Base-by-base conservation (phyloP, 148 eudicot genomes). In the Silene uniflora region DNA sequence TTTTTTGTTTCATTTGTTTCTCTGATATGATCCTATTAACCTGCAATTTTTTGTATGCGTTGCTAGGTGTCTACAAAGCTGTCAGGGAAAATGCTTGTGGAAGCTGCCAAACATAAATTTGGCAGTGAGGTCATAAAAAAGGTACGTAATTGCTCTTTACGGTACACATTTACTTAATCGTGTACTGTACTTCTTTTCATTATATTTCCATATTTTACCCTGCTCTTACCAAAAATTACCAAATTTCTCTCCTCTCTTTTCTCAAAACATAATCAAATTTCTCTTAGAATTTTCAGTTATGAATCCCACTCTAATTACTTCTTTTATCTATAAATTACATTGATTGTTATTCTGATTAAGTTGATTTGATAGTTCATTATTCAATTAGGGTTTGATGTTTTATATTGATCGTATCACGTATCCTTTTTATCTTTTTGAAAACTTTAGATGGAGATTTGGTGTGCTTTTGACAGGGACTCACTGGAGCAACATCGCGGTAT, bases 81-180 rank as follows among this genome's bases (percentile, higher is more conserved):
- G 49, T 79, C 89, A 10, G 91, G 86, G 32, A 86, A 79, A 81
- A 74, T 91, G 81, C 72, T 93, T 56, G 39, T 82, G 74, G 92
- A 91, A 77, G 90, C 92, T 64, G 92, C 93, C 77, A 89, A 87
- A 66, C 87, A 81, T 86, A 92, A 87, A 86, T 83, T 93, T 72
- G 84, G 81, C 73, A 87, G 81, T 25, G 89, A 89, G 72, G 71
- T 83, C 75, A 65, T 89, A 18, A 88, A 59, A 65, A 89, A 93
- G 98, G 98, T 93, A 69, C 8, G 44, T 39, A 39, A 39, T 39
- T 39, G 10, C 44, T 39, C 8, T 39, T 39, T 39, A 6, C 9
- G 6, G 44, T 39, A 39, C 44, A 39, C 35, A 39, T 6, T 39
- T 6, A 7, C 10, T 39, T 39, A 39, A 39, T 39, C 44, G 3